Conservation (phyloP, 345 rosid genomes). For the Eucalyptus tenuipes region DNA sequence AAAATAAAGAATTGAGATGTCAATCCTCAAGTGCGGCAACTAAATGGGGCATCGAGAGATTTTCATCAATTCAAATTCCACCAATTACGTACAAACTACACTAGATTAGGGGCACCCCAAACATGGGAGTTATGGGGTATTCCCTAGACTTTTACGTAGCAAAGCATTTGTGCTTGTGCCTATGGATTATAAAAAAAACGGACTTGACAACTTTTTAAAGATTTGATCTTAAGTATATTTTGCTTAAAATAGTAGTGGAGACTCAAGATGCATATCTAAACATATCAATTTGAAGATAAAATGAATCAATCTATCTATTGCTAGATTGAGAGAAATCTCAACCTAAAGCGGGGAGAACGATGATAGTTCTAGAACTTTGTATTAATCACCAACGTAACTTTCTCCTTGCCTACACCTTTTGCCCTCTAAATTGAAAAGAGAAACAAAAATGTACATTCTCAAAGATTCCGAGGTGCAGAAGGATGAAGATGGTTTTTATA, state of each 20-base stretch:
- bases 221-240: not conserved
- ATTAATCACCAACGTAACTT: not conserved
- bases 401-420: not conserved
- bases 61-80: not conserved
- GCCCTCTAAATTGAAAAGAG: not conserved
- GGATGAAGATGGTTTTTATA: not conserved
- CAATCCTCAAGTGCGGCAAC: not conserved
- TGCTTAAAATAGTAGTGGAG: not conserved
- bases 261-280: not conserved
- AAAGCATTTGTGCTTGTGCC: not conserved
- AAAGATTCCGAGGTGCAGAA: not conserved
- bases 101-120: not conserved
- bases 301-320: not conserved
- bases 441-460: not conserved
- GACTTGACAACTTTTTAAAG: not conserved
- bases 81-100: not conserved
- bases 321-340: not conserved
- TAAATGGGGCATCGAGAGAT: not conserved
- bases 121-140: not conserved
- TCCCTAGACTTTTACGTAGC: not conserved
- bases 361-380: not conserved
- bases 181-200: not conserved
- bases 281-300: not conserved
- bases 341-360: not conserved
- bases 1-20: not conserved